phyloP scores from a whole-genome alignment of 2,329 filamentous ascomycete species.

The Monilinia fructigena region DNA sequence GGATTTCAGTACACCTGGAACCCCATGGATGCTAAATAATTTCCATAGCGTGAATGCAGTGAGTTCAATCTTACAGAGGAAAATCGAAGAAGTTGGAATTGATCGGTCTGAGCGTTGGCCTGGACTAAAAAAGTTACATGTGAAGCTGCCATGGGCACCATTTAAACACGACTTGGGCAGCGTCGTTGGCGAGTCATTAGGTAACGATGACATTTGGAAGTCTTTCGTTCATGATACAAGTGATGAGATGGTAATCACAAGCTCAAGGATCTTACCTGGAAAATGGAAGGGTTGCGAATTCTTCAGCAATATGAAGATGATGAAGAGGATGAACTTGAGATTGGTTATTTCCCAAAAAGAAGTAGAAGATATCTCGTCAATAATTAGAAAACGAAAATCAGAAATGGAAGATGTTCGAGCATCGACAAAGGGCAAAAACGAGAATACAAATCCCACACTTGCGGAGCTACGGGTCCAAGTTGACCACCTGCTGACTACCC shows the following conservation, averaged over 20 bases:
- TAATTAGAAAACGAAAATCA: conserved; percentile 45
- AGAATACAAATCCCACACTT: not conserved
- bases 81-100: conserved; percentile 33
- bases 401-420: conserved; percentile 27
- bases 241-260: conserved; percentile 40
- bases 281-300: conserved; percentile 48
- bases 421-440: not conserved
- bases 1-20: conserved; percentile 43
- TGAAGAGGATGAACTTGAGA: conserved; percentile 42
- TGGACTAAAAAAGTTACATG: conserved; percentile 42
- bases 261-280: conserved; percentile 48
- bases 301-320: conserved; percentile 42
- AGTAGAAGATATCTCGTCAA: conserved; percentile 40
- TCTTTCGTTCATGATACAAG: conserved; percentile 40
- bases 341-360: conserved; percentile 29
- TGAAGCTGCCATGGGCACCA: conserved; percentile 48
- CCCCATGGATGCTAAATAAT: conserved; percentile 47
- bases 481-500: not conserved
- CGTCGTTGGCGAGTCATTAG: conserved; percentile 44
- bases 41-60: conserved; percentile 22
- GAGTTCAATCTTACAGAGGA: conserved; percentile 39
- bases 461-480: not conserved
- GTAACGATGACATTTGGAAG: conserved; percentile 42
- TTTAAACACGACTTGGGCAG: conserved; percentile 43
- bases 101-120: conserved; percentile 43